Conservation (phyloP, 2,329 filamentous ascomycete genomes). For the Pyrenophora tritici-repentis region DNA sequence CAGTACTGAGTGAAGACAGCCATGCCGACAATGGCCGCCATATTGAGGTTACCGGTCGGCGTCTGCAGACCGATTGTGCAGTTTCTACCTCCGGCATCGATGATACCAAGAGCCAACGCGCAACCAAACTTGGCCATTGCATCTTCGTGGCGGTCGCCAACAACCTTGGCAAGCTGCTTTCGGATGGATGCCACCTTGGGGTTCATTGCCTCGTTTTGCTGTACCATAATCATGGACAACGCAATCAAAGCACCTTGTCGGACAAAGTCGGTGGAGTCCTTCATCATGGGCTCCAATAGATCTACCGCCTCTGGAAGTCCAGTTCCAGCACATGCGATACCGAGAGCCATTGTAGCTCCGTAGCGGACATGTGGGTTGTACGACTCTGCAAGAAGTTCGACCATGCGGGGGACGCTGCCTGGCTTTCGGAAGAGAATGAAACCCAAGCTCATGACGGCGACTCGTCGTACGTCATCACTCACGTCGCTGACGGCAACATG, state of each 20-base stretch:
- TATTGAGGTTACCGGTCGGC: slow-evolving; percentile 97
- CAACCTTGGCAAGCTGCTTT: slow-evolving; percentile 92
- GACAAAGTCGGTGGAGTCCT: slow-evolving; percentile 98
- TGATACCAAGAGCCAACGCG: slow-evolving; percentile 91
- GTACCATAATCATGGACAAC: slow-evolving; percentile 97
- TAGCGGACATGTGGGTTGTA: slow-evolving; percentile 99
- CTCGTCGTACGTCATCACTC: slow-evolving; percentile 93
- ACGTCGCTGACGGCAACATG: slow-evolving; percentile 98
- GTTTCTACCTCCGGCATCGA: slow-evolving; percentile 96
- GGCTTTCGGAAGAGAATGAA: slow-evolving; percentile 99
- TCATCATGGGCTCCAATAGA: slow-evolving; percentile 97
- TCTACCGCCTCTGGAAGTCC: slow-evolving; percentile 96
- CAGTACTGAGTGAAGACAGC: slow-evolving; percentile 99
- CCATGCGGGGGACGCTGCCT: slow-evolving; percentile 96
- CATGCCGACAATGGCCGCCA: slow-evolving; percentile 97
- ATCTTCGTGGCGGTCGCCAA: slow-evolving; percentile 94
- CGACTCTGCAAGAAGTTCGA: slow-evolving; percentile 94
- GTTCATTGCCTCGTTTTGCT: slow-evolving; percentile 98
- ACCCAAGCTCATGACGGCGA: slow-evolving; percentile 95
- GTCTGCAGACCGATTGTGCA: slow-evolving; percentile 98
- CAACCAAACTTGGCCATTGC: slow-evolving; percentile 99
- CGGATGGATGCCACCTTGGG: slow-evolving; percentile 90
- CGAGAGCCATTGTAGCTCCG: slow-evolving; percentile 95
- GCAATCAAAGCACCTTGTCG: slow-evolving; percentile 94
- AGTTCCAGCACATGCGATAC: slow-evolving; percentile 96